Percentiles rank a stretch among this genome's conserved stretches.
These are phyloP conservation scores for Karstenula rhodostoma DNA, from an alignment of 2,329 filamentous ascomycete genomes.

Conservation along the genomic window DNA sequence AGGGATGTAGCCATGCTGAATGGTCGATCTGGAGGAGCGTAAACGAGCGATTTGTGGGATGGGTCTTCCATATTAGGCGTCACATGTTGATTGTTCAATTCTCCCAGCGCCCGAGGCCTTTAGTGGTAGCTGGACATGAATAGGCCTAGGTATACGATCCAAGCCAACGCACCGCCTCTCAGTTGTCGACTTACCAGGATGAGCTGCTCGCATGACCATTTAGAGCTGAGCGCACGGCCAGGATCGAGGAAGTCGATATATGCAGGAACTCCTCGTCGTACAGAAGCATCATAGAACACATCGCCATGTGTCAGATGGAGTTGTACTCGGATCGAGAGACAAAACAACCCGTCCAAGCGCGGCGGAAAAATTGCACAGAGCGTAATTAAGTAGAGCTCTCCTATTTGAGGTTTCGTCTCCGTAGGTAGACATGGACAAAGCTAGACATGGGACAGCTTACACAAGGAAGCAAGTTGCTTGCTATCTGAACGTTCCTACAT, in stretches of 20 bases:
- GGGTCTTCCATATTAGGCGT: background rate
- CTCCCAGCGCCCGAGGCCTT: background rate
- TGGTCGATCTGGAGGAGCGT: conserved; percentile 3
- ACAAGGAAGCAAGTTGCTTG: too few relatives aligned
- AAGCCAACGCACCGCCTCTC: background rate
- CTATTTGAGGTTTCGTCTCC: too few relatives aligned
- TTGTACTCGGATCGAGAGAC: background rate
- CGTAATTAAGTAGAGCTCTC: too few relatives aligned
- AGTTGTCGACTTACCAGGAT: background rate
- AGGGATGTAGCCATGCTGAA: conserved; percentile 2
- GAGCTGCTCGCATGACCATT: background rate
- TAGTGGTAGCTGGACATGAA: background rate
- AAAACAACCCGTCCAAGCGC: too few relatives aligned
- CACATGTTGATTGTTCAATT: background rate
- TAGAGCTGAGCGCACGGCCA: background rate
- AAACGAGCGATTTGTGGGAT: conserved; percentile 9
- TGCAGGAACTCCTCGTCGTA: background rate
- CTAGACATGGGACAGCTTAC: too few relatives aligned
- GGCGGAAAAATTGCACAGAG: too few relatives aligned
- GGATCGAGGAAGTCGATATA: background rate
- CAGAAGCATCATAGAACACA: background rate
- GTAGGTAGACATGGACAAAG: too few relatives aligned
- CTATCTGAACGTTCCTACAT: too few relatives aligned
- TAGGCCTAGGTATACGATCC: background rate
- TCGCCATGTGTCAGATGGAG: background rate